Base-by-base conservation (phyloP, 2,329 filamentous ascomycete genomes). In the Thielaviopsis punctulata region DNA sequence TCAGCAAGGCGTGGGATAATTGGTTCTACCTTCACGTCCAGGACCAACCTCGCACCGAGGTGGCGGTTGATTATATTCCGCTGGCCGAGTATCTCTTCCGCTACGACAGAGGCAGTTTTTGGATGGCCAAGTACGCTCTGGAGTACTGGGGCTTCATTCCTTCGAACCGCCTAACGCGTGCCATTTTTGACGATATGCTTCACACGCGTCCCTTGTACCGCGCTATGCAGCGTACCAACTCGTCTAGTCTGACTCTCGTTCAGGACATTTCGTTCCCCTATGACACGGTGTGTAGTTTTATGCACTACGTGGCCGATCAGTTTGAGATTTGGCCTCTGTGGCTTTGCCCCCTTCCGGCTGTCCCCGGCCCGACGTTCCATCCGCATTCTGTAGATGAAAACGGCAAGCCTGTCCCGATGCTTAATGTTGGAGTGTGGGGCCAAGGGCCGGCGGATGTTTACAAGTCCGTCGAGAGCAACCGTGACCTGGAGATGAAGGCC, bases 1-100 rank as follows among this genome's bases (percentile, higher is more conserved):
- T 86, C 62, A 74, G 73, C n/a, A 68, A 73, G 10, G 66, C 73
- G 0, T 63, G 62, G 3, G 83, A 88, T 57, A 77, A 80, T 0
- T 88, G 83, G 84, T 86, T 85, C 60, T 87, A 86, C 55, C 66
- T 86, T 2, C 82, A 84, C 57, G 81, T 75, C 1, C 65, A 76
- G 57, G 63, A 69, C n/a, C 60, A 63, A 36, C 58, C 62, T 55
- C 63, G 62, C 54, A 49, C 46, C 25, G 55, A 59, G 10, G 61
- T 55, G 4, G 59, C 56, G 2, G 62, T 69, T 5, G 76, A 83
- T 54, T 75, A 74, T 53, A 71, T 84, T 1, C 79, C 79, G 0
- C 58, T 84, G 0, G 65, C 66, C 2, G 80, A 84, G 60, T 85
- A 85, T 62, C 73, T 84, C 55, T 85, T 85, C 64, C 75, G 81